These are phyloP conservation scores for Dryas octopetala DNA, from an alignment of 306 rosid species.

Conservation along the genomic window DNA sequence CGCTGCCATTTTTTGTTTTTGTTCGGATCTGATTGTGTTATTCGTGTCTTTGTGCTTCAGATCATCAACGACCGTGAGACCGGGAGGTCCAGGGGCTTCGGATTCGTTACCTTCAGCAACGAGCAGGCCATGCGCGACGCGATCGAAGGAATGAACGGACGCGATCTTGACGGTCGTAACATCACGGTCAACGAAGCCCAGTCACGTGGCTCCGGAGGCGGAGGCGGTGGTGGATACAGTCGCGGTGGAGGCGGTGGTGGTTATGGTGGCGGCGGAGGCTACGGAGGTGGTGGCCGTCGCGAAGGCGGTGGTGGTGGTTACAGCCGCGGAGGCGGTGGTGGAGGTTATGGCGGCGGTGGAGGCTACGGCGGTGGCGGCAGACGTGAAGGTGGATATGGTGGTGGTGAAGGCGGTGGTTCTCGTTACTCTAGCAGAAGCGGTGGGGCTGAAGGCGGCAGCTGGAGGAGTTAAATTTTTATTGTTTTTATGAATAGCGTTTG, in stretches of 20 bases:
- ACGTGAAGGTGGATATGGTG: conserved; percentile 41
- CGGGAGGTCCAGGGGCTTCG: conserved; percentile 90
- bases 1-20: rapidly evolving
- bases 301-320: conserved; percentile 41
- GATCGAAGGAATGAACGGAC: conserved; percentile 88
- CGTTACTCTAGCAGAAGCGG: conserved; percentile 53
- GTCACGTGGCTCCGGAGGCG: conserved; percentile 63
- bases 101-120: conserved; percentile 77
- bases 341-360: conserved; percentile 28
- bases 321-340: conserved; percentile 29
- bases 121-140: conserved; percentile 83
- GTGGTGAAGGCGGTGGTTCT: conserved; percentile 39
- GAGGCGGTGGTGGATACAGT: conserved; percentile 41
- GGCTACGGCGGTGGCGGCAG: conserved; percentile 36
- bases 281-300: conserved; percentile 33
- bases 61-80: conserved; percentile 92
- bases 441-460: conserved; percentile 63
- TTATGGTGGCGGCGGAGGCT: conserved; percentile 22
- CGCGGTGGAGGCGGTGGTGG: conserved; percentile 45
- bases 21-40: conserved; percentile 23
- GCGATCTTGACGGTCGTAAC: conserved; percentile 76
- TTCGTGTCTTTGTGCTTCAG: conserved; percentile 20
- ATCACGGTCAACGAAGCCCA: conserved; percentile 96
- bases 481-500: background rate
- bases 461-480: conserved; percentile 53